Evolutionary conservation across 768 basidiomycete species (phyloP), one percentile per base, ranked within the genome.

Genomic region (Baorangia bicolor): DNA sequence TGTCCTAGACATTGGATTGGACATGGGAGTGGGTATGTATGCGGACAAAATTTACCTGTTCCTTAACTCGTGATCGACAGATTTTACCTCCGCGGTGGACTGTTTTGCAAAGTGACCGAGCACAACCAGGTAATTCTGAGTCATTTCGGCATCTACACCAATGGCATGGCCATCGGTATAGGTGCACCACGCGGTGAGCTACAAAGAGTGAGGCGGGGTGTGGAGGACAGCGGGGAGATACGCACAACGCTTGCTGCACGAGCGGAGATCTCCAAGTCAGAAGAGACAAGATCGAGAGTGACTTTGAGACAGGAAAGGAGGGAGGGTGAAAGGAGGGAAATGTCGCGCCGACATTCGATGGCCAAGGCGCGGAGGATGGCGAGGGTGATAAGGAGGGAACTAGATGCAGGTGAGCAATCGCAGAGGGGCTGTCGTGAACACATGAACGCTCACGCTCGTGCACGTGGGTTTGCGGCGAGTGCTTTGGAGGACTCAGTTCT

Each of bases 181-280:
- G 16, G 94, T 94, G 20, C 89, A 88, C 88, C 92, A 98, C 2
- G 92, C 88, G 4, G 88, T 90, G 64, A 96, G 93, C 89, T 94
- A 62, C 31, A 4, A n/a, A 18, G 3, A 42, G 34, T 57, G 7
- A 63, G 45, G 23, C 20, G 20, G 14, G 13, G 21, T 7, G 56
- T 7, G 25, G 16, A 1, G 21, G 41, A 4, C 0, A 27, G 28
- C 2, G 53, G 20, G 21, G 38, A 14, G 30, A 18, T 13, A 80
- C 90, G 64, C 69, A 93, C 93, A 50, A 94, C 83, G 65, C 82
- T 88, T 21, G 92, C 92, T 12, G 88, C 85, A 64, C 88, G 82
- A 5, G 88, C 88, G 33, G 81, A 75, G 11, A 94, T 81, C 67
- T 93, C 92, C 28, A 93, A 70, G 68, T 94, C 93, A 2, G 75